These are phyloP conservation scores for Senecio squalidus DNA, from an alignment of 140 eudicot species.

Conservation along the genomic window DNA sequence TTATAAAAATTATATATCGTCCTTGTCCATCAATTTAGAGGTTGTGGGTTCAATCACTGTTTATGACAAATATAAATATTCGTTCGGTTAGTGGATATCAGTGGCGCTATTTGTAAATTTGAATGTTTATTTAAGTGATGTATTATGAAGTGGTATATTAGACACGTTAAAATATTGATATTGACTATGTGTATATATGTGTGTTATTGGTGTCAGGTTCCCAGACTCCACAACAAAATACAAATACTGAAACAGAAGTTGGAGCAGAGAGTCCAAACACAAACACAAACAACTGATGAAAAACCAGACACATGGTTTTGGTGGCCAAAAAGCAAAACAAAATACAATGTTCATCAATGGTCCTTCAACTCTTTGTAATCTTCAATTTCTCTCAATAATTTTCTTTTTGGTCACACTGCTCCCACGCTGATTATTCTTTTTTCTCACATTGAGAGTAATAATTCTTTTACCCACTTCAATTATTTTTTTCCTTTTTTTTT, in stretches of 20 bases:
- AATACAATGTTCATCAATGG: constrained; percentile 32
- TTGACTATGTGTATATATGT: constrained; percentile 18
- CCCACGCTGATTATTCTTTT: constrained; percentile 38
- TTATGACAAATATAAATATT: too few relatives aligned
- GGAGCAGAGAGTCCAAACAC: constrained; percentile 55
- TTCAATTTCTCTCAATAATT: constrained; percentile 32
- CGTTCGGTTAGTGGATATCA: too few relatives aligned
- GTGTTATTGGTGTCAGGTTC: constrained; percentile 46
- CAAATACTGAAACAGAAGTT: constrained; percentile 52
- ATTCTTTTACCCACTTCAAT: constrained; percentile 21
- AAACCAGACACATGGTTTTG: constrained; percentile 15
- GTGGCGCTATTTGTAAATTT: too few relatives aligned
- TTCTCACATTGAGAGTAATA: constrained; percentile 25
- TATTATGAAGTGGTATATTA: constrained; percentile 14
- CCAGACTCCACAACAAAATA: constrained; percentile 50
- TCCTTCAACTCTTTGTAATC: constrained; percentile 37
- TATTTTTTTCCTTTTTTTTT: not conserved
- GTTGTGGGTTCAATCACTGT: too few relatives aligned
- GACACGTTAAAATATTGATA: constrained; percentile 19
- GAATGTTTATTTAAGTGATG: constrained; percentile 19
- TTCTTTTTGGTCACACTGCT: too few relatives aligned
- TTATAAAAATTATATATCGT: constrained; percentile 4
- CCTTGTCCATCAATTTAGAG: too few relatives aligned
- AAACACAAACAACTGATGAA: constrained; percentile 25
- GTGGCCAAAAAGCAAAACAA: constrained; percentile 24